These are phyloP conservation scores for Aspergillus ruber DNA, from an alignment of 2,329 filamentous ascomycete species.

Conservation along the genomic window DNA sequence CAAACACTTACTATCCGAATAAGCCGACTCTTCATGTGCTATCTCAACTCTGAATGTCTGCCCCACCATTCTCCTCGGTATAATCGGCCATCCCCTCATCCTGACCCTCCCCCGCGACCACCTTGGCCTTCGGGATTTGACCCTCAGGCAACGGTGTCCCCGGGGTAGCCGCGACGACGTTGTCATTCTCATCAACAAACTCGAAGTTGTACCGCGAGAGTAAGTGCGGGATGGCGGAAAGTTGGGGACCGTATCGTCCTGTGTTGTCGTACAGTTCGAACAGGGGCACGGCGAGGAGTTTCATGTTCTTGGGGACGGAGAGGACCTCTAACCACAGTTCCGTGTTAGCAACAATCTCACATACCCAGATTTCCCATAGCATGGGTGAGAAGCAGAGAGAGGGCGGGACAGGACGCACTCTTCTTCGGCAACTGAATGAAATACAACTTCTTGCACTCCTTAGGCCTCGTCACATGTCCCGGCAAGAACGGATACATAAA, in stretches of 20 bases:
- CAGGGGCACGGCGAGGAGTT: constrained; percentile 88
- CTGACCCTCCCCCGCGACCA: constrained; percentile 50
- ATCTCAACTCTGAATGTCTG: neutral
- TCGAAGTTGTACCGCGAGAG: constrained; percentile 96
- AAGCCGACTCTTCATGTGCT: neutral
- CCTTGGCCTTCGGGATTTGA: constrained; percentile 57
- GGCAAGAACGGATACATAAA: constrained; percentile 99
- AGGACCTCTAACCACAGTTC: constrained; percentile 63
- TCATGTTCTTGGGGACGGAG: constrained; percentile 99
- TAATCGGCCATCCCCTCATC: constrained; percentile 32
- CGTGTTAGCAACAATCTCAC: neutral
- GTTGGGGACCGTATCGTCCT: constrained; percentile 85
- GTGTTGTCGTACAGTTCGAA: constrained; percentile 99
- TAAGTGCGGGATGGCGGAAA: constrained; percentile 92
- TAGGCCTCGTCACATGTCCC: constrained; percentile 88
- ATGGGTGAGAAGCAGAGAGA: neutral
- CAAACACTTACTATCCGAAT: too few relatives aligned
- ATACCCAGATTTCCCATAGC: neutral
- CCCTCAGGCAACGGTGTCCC: constrained; percentile 57
- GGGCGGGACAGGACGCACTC: constrained; percentile 54
- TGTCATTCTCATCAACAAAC: constrained; percentile 87
- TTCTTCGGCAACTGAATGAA: constrained; percentile 89
- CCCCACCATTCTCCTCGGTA: constrained; percentile 18
- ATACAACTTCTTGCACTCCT: constrained; percentile 99
- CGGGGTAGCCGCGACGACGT: constrained; percentile 78